A percentile compares a stretch with the other conserved stretches of the same genome.
phyloP scores from a whole-genome alignment of 1,284 basidiomycete species.

The Athelia psychrophila region DNA sequence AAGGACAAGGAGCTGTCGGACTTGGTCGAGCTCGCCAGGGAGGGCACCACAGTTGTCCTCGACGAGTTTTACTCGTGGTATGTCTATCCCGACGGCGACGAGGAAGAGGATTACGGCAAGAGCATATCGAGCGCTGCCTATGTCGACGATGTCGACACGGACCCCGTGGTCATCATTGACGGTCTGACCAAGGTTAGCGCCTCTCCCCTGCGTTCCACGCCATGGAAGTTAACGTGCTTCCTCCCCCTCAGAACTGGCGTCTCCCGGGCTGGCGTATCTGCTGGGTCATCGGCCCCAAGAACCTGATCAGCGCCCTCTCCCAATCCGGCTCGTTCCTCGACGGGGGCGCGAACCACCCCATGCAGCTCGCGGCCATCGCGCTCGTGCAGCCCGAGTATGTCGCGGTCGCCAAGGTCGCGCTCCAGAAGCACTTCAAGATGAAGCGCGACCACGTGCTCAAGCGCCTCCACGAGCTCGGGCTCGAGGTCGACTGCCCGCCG shows the following conservation, averaged over 20 bases:
- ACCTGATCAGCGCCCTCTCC: slow-evolving; percentile 80
- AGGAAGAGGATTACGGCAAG: slow-evolving; percentile 68
- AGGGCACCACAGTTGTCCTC: slow-evolving; percentile 78
- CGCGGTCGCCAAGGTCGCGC: slow-evolving; percentile 71
- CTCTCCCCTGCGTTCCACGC: neutral
- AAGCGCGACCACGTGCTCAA: slow-evolving; percentile 89
- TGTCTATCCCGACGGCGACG: slow-evolving; percentile 71
- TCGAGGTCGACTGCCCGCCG: slow-evolving; percentile 76
- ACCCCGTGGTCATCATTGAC: slow-evolving; percentile 84
- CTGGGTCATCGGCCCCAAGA: slow-evolving; percentile 96
- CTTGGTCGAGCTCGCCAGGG: slow-evolving; percentile 71
- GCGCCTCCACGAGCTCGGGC: slow-evolving; percentile 75
- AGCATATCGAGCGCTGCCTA: slow-evolving; percentile 83
- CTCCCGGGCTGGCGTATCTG: slow-evolving; percentile 92
- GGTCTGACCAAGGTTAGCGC: slow-evolving; percentile 82
- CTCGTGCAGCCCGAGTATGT: slow-evolving; percentile 74
- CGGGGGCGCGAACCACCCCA: slow-evolving; percentile 84
- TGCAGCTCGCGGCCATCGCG: slow-evolving; percentile 84
- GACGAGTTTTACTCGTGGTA: slow-evolving; percentile 97
- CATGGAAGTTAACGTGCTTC: neutral
- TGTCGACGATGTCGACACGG: slow-evolving; percentile 83
- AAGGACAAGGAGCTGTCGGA: slow-evolving; percentile 77
- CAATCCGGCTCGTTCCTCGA: slow-evolving; percentile 90
- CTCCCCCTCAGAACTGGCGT: slow-evolving; percentile 72
- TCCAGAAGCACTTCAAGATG: slow-evolving; percentile 86